A percentile compares a stretch with the other conserved stretches of the same genome.
Evolutionary conservation across 139 green algal species (phyloP).

Genomic region (Tetratostichococcus sp.): DNA sequence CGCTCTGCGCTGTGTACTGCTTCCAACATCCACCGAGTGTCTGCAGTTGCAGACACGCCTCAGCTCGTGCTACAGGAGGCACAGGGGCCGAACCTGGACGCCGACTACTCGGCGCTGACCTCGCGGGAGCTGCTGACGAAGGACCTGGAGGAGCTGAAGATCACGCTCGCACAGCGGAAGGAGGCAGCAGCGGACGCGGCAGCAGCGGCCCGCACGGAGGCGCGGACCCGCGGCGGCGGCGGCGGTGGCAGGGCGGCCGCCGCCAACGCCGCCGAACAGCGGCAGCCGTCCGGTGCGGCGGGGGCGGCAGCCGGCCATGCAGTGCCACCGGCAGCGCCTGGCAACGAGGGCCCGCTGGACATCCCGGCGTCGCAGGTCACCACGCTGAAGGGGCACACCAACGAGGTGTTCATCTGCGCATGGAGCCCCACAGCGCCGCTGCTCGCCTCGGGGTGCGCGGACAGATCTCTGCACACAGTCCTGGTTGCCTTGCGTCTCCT

Average conservation of each 20-base stretch:
- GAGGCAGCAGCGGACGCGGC: constrained; percentile 35
- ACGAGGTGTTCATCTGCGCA: constrained; percentile 84
- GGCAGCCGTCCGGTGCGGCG: neutral
- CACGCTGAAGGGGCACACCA: constrained; percentile 70
- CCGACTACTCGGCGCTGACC: constrained; percentile 80
- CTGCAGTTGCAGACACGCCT: too few relatives aligned
- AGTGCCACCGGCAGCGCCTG: constrained; percentile 7
- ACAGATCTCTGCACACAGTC: neutral
- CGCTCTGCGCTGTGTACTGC: too few relatives aligned
- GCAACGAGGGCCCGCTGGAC: constrained; percentile 9
- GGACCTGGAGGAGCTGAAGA: constrained; percentile 77
- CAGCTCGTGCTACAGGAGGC: too few relatives aligned
- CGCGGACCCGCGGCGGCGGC: neutral
- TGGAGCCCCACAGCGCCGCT: constrained; percentile 75
- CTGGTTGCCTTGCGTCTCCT: too few relatives aligned
- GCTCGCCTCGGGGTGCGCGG: constrained; percentile 67
- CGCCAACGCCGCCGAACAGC: neutral
- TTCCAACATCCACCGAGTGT: too few relatives aligned
- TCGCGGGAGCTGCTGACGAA: constrained; percentile 86
- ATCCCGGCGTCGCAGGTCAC: constrained; percentile 29
- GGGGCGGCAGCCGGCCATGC: neutral
- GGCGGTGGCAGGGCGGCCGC: neutral
- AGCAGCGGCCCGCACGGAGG: neutral
- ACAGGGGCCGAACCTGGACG: constrained; percentile 64
- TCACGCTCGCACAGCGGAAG: constrained; percentile 47